Conservation (phyloP, 2,329 filamentous ascomycete species). For the Colletotrichum acutatum region DNA sequence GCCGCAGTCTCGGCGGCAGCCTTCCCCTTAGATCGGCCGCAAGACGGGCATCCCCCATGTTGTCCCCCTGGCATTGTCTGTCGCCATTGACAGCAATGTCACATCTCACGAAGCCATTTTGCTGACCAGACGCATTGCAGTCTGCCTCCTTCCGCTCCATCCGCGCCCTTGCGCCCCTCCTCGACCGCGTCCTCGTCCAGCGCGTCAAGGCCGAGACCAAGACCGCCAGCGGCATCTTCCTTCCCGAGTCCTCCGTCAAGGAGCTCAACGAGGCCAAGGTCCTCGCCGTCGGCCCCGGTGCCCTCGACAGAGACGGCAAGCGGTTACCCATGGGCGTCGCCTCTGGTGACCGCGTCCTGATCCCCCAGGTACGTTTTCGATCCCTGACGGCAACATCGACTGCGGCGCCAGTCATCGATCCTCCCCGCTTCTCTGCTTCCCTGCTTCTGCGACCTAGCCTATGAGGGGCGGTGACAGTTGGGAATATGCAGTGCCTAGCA, state of each 20-base stretch:
- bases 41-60: not conserved
- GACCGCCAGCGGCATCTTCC: conserved; percentile 96
- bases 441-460: too few species aligned
- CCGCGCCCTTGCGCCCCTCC: conserved; percentile 92
- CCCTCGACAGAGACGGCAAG: conserved; percentile 88
- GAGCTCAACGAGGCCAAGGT: conserved; percentile 99
- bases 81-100: not conserved
- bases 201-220: conserved; percentile 97
- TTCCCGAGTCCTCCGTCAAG: conserved; percentile 96
- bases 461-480: not conserved
- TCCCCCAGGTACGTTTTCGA: conserved; percentile 79
- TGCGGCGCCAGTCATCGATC: not conserved
- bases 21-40: not conserved
- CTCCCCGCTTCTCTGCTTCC: not conserved
- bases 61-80: too few species aligned
- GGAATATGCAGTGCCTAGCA: not conserved
- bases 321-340: conserved; percentile 84
- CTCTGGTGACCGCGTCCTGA: conserved; percentile 91
- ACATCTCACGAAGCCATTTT: not conserved
- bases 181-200: conserved; percentile 98
- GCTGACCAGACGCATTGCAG: conserved; percentile 46
- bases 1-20: not conserved
- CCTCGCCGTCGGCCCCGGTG: conserved; percentile 91
- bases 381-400: too few species aligned
- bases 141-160: conserved; percentile 89